A percentile compares a stretch with the other conserved stretches of the same genome.
These are phyloP conservation scores for Solanum boliviense DNA, from an alignment of 257 asterid genomes.

Conservation along the genomic window DNA sequence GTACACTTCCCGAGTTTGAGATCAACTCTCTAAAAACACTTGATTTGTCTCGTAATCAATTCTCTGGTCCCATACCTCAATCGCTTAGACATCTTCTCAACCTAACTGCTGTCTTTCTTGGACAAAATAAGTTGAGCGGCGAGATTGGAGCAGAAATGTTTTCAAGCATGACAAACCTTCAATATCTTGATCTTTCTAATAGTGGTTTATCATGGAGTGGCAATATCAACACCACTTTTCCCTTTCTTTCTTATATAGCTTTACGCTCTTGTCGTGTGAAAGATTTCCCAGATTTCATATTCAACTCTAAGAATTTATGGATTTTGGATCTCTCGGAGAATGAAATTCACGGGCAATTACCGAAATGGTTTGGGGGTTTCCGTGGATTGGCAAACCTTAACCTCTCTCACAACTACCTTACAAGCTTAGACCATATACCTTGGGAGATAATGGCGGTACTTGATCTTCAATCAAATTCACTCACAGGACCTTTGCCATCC, in stretches of 20 bases:
- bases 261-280: not conserved
- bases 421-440: not conserved
- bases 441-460: not conserved
- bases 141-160: not conserved
- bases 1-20: not conserved
- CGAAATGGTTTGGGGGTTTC: not conserved
- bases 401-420: not conserved
- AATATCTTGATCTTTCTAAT: not conserved
- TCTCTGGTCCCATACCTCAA: not conserved
- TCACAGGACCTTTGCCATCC: too few species aligned
- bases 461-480: too few species aligned
- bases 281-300: not conserved
- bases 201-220: not conserved
- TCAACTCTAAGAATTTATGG: fast-evolving
- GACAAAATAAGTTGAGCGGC: not conserved
- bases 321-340: not conserved
- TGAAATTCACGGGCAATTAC: not conserved
- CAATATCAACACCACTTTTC: not conserved
- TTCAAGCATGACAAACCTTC: not conserved
- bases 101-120: not conserved
- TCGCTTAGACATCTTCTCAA: not conserved
- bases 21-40: too few species aligned
- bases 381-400: not conserved
- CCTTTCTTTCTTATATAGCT: fast-evolving
- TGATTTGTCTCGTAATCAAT: not conserved